Base-by-base conservation (phyloP, 805 yeast genomes). In the Kuraishia ogatae region DNA sequence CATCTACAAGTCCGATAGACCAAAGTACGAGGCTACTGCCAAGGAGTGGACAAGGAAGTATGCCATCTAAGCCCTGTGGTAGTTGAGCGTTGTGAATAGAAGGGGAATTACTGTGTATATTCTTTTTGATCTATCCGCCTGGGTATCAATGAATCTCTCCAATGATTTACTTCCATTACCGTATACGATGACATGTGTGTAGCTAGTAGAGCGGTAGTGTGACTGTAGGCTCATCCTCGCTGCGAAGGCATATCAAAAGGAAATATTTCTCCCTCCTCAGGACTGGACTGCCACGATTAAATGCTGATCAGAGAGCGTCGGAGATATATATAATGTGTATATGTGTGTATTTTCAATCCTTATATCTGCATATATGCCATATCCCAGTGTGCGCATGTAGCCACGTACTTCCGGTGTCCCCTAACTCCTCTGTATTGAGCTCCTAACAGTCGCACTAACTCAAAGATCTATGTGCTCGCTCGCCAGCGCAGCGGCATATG, bases 1-100 rank as follows among this genome's bases (percentile, higher is more conserved):
- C 68, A 83, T 92, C 60, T 96, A 92, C 78, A 92, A 92, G 78
- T 89, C 91, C 62, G 97, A 94, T 75, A 82, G 94, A 70, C 80
- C 90, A 51, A 90, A 91, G 73, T 94, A 91, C 72, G 97, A 94
- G 75, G 89, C 96, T 61, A 91, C 96, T 56, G 99, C 99, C 57
- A 85, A 87, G 68, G 99, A 94, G 76, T 94, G 98, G 98, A 94
- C 99, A 39, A 87, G 93, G 78, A 94, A 94, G 77, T 94, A 89
- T 72, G 99, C 99, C 61, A 92, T 93, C 66, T 90, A 78, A 66
- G 17, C 43, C 13, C n/a, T 4, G 43, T 35, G 17, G n/a, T 11
- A 35, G 43, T 35, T 8, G 43, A 35, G n/a, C 13, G 22, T 7
- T 11, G 24, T 46, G 15, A 22, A 46, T 46, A 20, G 49, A 46